These are phyloP conservation scores for Phytopythium kandeliae DNA, from an alignment of 352 stramenopile species.

Conservation along the genomic window DNA sequence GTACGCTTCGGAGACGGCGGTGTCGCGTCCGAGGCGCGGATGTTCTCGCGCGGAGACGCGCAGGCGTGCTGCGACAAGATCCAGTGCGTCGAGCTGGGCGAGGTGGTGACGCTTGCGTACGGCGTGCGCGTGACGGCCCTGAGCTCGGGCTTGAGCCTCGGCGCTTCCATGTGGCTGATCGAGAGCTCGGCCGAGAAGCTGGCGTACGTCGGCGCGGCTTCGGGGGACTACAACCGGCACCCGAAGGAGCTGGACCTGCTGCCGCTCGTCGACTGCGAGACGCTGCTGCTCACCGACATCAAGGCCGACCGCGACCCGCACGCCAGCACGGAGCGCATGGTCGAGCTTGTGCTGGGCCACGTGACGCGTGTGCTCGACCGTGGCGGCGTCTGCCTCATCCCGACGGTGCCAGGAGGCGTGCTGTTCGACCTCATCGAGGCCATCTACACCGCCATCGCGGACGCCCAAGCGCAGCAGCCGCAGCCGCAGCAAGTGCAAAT, in stretches of 20 bases:
- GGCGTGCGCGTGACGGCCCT: slow-evolving; percentile 64
- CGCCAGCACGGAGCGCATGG: slow-evolving; percentile 58
- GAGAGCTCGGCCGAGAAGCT: slow-evolving; percentile 62
- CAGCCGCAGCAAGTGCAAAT: slow-evolving; percentile 29
- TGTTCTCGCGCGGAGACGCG: slow-evolving; percentile 48
- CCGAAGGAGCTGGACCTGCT: slow-evolving; percentile 77
- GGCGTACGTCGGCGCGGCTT: slow-evolving; percentile 71
- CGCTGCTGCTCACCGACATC: slow-evolving; percentile 70
- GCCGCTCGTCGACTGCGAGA: slow-evolving; percentile 71
- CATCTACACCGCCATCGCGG: slow-evolving; percentile 35
- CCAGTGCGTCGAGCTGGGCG: slow-evolving; percentile 51
- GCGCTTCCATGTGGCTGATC: slow-evolving; percentile 64
- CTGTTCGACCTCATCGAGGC: slow-evolving; percentile 79
- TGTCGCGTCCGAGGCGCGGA: slow-evolving; percentile 4
- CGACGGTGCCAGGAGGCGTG: slow-evolving; percentile 48
- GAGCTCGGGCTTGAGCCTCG: slow-evolving; percentile 72
- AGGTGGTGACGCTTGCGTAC: slow-evolving; percentile 54
- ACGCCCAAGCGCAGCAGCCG: slow-evolving; percentile 32
- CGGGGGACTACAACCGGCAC: slow-evolving; percentile 80
- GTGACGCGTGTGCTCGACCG: slow-evolving; percentile 59
- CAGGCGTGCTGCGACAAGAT: slow-evolving; percentile 36
- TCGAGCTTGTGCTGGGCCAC: slow-evolving; percentile 58
- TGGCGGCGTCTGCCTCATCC: slow-evolving; percentile 64
- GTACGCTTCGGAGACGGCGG: slow-evolving; percentile 18
- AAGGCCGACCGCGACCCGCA: slow-evolving; percentile 71